phyloP scores from a whole-genome alignment of 2,329 filamentous ascomycete species.

The Hypoxylon sp. region DNA sequence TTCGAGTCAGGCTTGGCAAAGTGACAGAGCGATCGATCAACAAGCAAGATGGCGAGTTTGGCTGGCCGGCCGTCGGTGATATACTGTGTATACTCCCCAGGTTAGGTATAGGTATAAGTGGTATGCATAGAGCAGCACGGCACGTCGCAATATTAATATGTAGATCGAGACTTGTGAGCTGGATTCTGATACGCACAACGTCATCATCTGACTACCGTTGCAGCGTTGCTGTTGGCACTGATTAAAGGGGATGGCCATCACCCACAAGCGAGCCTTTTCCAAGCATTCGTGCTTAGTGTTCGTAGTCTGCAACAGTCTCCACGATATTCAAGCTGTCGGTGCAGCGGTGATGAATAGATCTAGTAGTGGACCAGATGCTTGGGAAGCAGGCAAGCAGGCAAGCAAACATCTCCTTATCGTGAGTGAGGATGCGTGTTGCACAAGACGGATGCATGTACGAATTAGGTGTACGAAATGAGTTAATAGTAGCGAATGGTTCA shows the following conservation, averaged over 20 bases:
- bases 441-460: not conserved
- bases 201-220: conserved; percentile 1
- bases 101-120: too few species aligned
- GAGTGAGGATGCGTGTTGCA: not conserved
- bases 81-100: too few species aligned
- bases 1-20: conserved; percentile 35
- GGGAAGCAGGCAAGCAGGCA: too few species aligned
- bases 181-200: conserved; percentile 1
- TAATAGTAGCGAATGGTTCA: not conserved
- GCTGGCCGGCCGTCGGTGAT: not conserved
- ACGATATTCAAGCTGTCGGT: not conserved
- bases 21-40: too few species aligned
- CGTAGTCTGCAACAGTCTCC: not conserved
- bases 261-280: too few species aligned
- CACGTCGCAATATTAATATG: conserved; percentile 30
- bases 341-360: too few species aligned
- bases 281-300: too few species aligned
- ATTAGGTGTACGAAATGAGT: conserved; percentile 2
- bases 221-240: too few species aligned
- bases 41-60: too few species aligned
- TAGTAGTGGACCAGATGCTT: too few species aligned
- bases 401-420: not conserved
- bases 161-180: conserved; percentile 20
- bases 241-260: too few species aligned
- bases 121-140: conserved; percentile 20